Percentiles rank a stretch among this genome's conserved stretches.
These are phyloP conservation scores for Capronia americana DNA, from an alignment of 2,329 filamentous ascomycete species.

Conservation along the genomic window DNA sequence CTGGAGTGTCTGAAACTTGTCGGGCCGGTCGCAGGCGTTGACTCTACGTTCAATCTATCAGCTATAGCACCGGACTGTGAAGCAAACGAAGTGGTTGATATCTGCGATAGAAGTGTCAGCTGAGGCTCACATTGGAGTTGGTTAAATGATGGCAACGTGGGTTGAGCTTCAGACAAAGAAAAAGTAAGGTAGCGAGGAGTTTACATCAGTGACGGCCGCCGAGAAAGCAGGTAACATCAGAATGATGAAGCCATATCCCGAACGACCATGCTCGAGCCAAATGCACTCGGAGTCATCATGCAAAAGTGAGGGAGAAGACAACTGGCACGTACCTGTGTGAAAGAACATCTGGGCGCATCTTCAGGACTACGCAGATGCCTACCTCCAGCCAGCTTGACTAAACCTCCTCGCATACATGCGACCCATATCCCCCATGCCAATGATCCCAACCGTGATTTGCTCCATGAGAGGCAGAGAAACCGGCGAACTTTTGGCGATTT, in stretches of 20 bases:
- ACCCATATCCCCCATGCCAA: constrained; percentile 99
- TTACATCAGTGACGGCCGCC: constrained; percentile 94
- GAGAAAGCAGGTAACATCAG: constrained; percentile 67
- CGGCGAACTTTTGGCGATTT: not conserved
- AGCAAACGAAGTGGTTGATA: not conserved
- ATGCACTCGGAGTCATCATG: constrained; percentile 99
- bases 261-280: constrained; percentile 97
- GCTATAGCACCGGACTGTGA: constrained; percentile 8
- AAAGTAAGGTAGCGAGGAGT: constrained; percentile 95
- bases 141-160: constrained; percentile 23
- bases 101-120: constrained; percentile 26
- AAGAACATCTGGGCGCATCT: constrained; percentile 25
- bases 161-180: constrained; percentile 77
- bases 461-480: constrained; percentile 55
- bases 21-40: constrained; percentile 90
- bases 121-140: constrained; percentile 15
- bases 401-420: constrained; percentile 95
- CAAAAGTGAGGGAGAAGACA: constrained; percentile 37
- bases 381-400: constrained; percentile 96
- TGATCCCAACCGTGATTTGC: constrained; percentile 83
- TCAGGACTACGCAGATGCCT: constrained; percentile 43
- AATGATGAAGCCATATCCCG: constrained; percentile 70
- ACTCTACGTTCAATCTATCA: constrained; percentile 65
- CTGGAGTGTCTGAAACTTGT: constrained; percentile 80
- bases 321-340: constrained; percentile 46